Evolutionary conservation across 345 rosid genomes (phyloP).

Genomic region (Rhodamnia argentea): DNA sequence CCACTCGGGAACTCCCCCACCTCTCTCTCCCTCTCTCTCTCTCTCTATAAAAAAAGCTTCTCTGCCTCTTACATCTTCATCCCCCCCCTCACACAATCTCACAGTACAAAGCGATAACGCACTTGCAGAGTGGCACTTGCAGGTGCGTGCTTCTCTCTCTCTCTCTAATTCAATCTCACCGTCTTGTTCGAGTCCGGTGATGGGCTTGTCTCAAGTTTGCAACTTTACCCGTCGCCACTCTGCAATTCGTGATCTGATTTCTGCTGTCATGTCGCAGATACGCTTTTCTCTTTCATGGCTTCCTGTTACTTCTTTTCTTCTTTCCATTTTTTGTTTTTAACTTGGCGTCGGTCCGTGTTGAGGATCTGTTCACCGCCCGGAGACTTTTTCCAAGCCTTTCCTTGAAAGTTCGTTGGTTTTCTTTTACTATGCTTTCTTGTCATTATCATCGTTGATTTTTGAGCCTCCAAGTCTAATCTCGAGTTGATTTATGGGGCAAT

Average conservation of each 20-base stretch:
- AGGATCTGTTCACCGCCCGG: not conserved
- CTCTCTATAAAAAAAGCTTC: not conserved
- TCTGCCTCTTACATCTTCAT: not conserved
- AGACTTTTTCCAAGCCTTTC: not conserved
- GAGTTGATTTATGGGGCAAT: not conserved
- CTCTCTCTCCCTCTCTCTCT: not conserved
- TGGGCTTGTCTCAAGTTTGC: not conserved
- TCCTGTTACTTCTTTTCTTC: not conserved
- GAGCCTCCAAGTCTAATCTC: not conserved
- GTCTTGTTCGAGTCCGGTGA: not conserved
- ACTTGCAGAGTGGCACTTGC: not conserved
- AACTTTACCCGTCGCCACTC: not conserved
- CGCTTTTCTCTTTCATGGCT: not conserved
- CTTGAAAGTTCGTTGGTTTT: not conserved
- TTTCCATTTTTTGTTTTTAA: not conserved
- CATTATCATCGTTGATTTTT: not conserved
- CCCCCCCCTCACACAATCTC: not conserved
- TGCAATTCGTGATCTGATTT: not conserved
- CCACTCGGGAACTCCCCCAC: not conserved
- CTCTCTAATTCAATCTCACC: not conserved
- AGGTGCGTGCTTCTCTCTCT: not conserved
- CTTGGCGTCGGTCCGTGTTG: not conserved
- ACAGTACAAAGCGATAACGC: not conserved
- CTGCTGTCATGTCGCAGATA: not conserved
- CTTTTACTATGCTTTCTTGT: not conserved